These are phyloP conservation scores for Pulveroboletus ravenelii DNA, from an alignment of 768 basidiomycete species.

Conservation along the genomic window DNA sequence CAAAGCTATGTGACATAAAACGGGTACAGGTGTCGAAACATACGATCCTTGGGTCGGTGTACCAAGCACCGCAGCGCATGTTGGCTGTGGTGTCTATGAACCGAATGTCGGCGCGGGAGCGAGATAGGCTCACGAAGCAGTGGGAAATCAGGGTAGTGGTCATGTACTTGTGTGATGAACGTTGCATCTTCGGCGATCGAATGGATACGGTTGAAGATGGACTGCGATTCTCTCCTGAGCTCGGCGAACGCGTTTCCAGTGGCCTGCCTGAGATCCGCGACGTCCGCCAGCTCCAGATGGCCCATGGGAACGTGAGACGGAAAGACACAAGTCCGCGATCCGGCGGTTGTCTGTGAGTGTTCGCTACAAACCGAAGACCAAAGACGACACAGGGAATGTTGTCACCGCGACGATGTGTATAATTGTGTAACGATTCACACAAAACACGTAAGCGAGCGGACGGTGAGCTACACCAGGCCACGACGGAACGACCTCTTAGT, in stretches of 20 bases:
- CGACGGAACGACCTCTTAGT: not conserved
- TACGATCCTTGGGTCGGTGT: slow-evolving; percentile 67
- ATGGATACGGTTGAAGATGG: slow-evolving; percentile 83
- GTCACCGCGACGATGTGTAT: slow-evolving; percentile 6
- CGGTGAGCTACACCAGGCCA: not conserved
- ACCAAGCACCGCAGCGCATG: slow-evolving; percentile 93
- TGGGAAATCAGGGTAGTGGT: slow-evolving; percentile 46
- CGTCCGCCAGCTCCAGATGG: not conserved
- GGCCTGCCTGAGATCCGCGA: not conserved
- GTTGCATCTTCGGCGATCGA: slow-evolving; percentile 74
- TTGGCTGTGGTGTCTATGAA: slow-evolving; percentile 57
- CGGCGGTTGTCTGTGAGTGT: not conserved
- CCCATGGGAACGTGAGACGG: not conserved
- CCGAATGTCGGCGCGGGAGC: not conserved
- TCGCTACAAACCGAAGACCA: too few relatives aligned
- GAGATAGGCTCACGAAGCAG: slow-evolving; percentile 45
- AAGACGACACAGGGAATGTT: not conserved
- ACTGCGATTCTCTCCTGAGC: slow-evolving; percentile 64
- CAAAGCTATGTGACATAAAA: too few relatives aligned
- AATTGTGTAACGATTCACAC: not conserved
- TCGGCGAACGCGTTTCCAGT: slow-evolving; percentile 36
- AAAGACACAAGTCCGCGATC: not conserved
- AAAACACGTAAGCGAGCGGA: slow-evolving; percentile 3
- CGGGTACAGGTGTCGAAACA: not conserved
- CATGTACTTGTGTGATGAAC: slow-evolving; percentile 59